A percentile compares a stretch with the other conserved stretches of the same genome.
Evolutionary conservation across 306 rosid genomes (phyloP).

Genomic region (Sicyos edulis): DNA sequence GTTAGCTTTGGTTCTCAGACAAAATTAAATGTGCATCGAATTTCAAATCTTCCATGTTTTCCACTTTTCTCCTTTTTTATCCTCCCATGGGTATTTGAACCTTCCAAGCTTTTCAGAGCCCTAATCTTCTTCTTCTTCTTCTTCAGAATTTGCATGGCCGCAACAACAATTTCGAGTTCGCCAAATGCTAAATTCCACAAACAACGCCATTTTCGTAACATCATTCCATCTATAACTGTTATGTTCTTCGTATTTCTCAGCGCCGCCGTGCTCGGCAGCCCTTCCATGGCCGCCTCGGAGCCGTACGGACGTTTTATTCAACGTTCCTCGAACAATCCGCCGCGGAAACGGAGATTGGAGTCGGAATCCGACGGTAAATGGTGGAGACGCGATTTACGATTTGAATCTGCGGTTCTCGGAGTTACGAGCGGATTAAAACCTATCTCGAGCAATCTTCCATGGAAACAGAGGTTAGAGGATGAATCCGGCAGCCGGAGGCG

Average conservation of each 20-base stretch:
- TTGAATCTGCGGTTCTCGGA: slow-evolving; percentile 68
- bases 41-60: slow-evolving; percentile 12
- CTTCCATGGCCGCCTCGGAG: slow-evolving; percentile 4
- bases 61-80: not conserved
- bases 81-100: slow-evolving; percentile 11
- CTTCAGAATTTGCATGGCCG: slow-evolving; percentile 15
- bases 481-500: not conserved
- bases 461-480: not conserved
- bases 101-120: not conserved
- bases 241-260: not conserved
- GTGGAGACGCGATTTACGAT: slow-evolving; percentile 27
- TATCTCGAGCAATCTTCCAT: slow-evolving; percentile 32
- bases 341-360: not conserved
- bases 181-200: not conserved
- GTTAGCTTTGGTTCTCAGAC: slow-evolving; percentile 13
- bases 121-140: not conserved
- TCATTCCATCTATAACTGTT: not conserved
- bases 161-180: not conserved
- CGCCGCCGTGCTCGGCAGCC: not conserved
- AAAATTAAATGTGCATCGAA: slow-evolving; percentile 10
- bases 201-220: not conserved
- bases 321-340: not conserved
- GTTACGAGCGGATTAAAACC: slow-evolving; percentile 94
- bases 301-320: not conserved
- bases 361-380: not conserved